A percentile compares a stretch with the other conserved stretches of the same genome.
These are phyloP conservation scores for Ambrosia artemisiifolia DNA, from an alignment of 129 eudicot species.

Conservation along the genomic window DNA sequence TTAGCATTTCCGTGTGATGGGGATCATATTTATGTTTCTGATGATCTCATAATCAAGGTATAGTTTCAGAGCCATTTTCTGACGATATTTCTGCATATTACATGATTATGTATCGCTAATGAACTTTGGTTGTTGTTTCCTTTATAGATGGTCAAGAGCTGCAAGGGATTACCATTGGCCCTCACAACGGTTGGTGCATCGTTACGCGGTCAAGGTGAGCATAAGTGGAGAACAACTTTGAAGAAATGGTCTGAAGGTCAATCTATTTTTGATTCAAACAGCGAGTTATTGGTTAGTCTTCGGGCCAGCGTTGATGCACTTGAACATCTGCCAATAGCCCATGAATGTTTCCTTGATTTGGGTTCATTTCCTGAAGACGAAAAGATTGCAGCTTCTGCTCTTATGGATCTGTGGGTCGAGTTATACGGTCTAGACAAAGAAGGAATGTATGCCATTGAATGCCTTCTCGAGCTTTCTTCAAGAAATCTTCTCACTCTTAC, in stretches of 20 bases:
- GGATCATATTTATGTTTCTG: constrained; percentile 17
- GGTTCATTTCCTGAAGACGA: constrained; percentile 47
- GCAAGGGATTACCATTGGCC: constrained; percentile 61
- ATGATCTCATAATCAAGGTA: constrained; percentile 43
- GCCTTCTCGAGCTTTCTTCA: constrained; percentile 32
- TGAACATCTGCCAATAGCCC: constrained; percentile 17
- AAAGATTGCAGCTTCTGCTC: constrained; percentile 33
- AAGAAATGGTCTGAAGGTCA: constrained; percentile 40
- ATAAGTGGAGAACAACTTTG: constrained; percentile 33
- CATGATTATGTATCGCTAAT: background rate
- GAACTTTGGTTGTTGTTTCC: background rate
- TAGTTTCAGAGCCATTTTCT: background rate
- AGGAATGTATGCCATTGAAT: constrained; percentile 30
- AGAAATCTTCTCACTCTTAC: constrained; percentile 32
- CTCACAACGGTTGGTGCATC: constrained; percentile 50
- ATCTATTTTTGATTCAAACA: constrained; percentile 39
- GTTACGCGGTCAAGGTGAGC: constrained; percentile 30
- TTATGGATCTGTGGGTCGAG: constrained; percentile 43
- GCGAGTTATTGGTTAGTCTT: constrained; percentile 27
- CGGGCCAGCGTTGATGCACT: constrained; percentile 34
- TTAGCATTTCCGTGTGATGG: constrained; percentile 33
- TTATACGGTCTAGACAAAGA: constrained; percentile 36
- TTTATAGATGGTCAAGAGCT: constrained; percentile 42
- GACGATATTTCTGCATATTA: background rate
- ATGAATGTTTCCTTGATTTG: constrained; percentile 37